Percentiles rank a stretch among this genome's conserved stretches.
These are phyloP conservation scores for Glycyrrhiza uralensis DNA, from an alignment of 306 rosid species.

Conservation along the genomic window DNA sequence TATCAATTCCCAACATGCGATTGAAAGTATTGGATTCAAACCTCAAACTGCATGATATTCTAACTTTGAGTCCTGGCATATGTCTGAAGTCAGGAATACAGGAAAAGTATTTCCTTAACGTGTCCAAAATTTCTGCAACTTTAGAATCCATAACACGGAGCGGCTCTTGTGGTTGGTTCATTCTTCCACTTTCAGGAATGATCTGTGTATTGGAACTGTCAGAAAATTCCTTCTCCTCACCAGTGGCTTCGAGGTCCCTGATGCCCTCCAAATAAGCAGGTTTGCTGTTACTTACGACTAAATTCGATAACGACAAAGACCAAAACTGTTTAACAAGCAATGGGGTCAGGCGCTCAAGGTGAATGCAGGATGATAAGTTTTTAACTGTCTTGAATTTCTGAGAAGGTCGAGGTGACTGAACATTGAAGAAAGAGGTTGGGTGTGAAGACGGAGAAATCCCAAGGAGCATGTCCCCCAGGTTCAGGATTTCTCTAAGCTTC, in stretches of 20 bases:
- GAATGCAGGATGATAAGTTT: constrained; percentile 66
- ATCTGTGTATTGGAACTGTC: constrained; percentile 35
- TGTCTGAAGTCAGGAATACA: constrained; percentile 88
- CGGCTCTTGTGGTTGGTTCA: constrained; percentile 53
- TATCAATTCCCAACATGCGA: constrained; percentile 51
- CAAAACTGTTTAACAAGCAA: constrained; percentile 86
- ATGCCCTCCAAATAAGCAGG: constrained; percentile 57
- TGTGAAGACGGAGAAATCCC: constrained; percentile 73
- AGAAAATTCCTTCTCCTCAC: constrained; percentile 60
- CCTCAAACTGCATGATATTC: constrained; percentile 64
- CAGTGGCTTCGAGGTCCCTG: constrained; percentile 52
- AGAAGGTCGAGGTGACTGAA: constrained; percentile 70
- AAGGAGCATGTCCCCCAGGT: constrained; percentile 62
- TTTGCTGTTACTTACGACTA: constrained; percentile 43
- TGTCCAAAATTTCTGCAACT: constrained; percentile 69
- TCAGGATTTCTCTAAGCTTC: constrained; percentile 78
- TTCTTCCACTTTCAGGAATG: constrained; percentile 40
- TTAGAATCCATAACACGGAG: constrained; percentile 89
- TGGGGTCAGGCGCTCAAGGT: constrained; percentile 66
- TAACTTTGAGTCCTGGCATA: constrained; percentile 78
- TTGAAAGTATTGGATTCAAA: constrained; percentile 67
- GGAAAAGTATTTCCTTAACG: constrained; percentile 73
- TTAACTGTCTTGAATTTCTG: constrained; percentile 57
- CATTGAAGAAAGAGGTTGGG: constrained; percentile 59
- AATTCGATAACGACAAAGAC: constrained; percentile 80